Percentiles rank a stretch among this genome's conserved stretches.
Evolutionary conservation across 108 stramenopile species (phyloP).

Genomic region (Asterionellopsis glacialis): DNA sequence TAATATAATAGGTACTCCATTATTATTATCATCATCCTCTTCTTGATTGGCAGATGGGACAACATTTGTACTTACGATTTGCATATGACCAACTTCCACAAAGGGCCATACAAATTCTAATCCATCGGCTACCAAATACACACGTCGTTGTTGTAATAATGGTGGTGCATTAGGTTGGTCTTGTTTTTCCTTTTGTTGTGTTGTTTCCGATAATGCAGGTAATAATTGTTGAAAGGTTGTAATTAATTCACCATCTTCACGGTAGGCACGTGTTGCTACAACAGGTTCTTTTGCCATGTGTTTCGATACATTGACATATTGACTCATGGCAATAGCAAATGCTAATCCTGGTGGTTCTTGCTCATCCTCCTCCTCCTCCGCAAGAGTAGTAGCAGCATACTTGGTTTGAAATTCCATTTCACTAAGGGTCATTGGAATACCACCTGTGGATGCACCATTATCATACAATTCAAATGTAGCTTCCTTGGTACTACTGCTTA

Average conservation of each 20-base stretch:
- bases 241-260: constrained; percentile 7
- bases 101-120: constrained; percentile 12
- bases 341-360: no score
- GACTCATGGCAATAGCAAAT: constrained; percentile 3
- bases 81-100: background rate
- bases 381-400: background rate
- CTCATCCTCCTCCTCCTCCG: background rate
- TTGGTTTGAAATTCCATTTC: background rate
- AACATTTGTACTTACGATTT: no score
- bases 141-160: background rate
- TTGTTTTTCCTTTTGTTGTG: no score
- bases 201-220: background rate
- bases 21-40: no score
- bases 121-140: constrained; percentile 6
- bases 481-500: no score
- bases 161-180: background rate
- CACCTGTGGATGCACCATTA: constrained; percentile 2
- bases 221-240: background rate
- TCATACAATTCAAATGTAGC: constrained; percentile 1
- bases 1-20: constrained; percentile 47
- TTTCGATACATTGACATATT: constrained; percentile 2
- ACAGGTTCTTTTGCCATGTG: background rate
- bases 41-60: no score
- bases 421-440: background rate
- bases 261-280: background rate